Base-by-base conservation (phyloP, 2,329 filamentous ascomycete genomes). In the Elsinoe necatrix region DNA sequence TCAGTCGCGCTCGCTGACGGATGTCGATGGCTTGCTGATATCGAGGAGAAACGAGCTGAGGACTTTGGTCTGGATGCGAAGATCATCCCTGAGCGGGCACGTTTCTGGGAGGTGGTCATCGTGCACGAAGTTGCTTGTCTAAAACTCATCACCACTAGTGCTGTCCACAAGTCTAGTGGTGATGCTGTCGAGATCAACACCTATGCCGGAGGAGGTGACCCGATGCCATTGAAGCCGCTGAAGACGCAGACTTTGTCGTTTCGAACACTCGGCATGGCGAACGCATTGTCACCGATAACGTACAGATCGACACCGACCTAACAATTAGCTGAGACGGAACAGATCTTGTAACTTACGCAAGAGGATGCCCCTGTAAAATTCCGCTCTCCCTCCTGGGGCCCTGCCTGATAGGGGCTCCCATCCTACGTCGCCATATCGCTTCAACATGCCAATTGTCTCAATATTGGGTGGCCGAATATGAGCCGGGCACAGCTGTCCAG, bases 381-480 rank as follows among this genome's bases (percentile, higher is more conserved):
- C n/a, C n/a, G n/a, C n/a, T n/a, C n/a, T n/a, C n/a, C n/a, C n/a
- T n/a, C n/a, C n/a, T n/a, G n/a, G n/a, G n/a, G n/a, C n/a, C n/a
- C n/a, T n/a, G n/a, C n/a, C n/a, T n/a, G n/a, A n/a, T n/a, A n/a
- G n/a, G n/a, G n/a, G n/a, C n/a, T n/a, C n/a, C n/a, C n/a, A n/a
- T n/a, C n/a, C n/a, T n/a, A n/a, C n/a, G n/a, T 29, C 21, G 45
- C 11, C 14, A 20, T n/a, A 31, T 50, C 12, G 45, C 45, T 12
- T 29, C 23, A 2, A 16, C 4, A 9, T 50, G 34, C 2, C 45
- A 23, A n/a, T 14, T 50, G 18, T 18, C 11, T 7, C 45, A 50
- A 16, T 29, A 23, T 11, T 50, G 45, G 12, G 64, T 62, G 7
- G 52, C 20, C n/a, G 52, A 55, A 37, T 55, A 55, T 29, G 34